Conservation (phyloP, 75 land plant genomes). For the Ceratopteris richardii region DNA sequence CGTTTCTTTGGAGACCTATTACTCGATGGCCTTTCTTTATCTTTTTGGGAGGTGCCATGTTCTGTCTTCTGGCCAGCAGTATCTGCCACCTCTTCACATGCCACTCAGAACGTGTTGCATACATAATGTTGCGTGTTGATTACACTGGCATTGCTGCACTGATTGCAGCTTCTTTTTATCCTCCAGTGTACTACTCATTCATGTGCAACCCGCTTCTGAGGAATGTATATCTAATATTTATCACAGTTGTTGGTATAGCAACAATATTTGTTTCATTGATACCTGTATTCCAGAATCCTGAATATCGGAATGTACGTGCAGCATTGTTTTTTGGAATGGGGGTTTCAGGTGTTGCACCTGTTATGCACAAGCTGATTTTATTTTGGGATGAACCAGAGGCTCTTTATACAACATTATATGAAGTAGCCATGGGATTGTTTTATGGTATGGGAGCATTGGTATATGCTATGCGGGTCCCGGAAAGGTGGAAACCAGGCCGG, state of each 20-base stretch:
- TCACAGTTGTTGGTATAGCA: slow-evolving; percentile 61
- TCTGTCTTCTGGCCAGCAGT: slow-evolving; percentile 88
- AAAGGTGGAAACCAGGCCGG: slow-evolving; percentile 92
- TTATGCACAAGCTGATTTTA: slow-evolving; percentile 67
- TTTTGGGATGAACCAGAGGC: slow-evolving; percentile 60
- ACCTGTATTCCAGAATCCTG: slow-evolving; percentile 74
- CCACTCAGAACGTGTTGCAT: slow-evolving; percentile 58
- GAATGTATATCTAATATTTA: slow-evolving; percentile 59
- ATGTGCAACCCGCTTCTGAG: slow-evolving; percentile 81
- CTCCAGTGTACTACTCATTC: slow-evolving; percentile 94
- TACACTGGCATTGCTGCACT: slow-evolving; percentile 85
- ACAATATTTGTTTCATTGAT: slow-evolving; percentile 54
- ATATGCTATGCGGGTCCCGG: slow-evolving; percentile 86
- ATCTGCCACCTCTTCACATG: slow-evolving; percentile 81
- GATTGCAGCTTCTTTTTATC: slow-evolving; percentile 88
- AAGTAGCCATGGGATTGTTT: slow-evolving; percentile 64
- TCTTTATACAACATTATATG: slow-evolving; percentile 63
- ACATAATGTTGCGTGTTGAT: slow-evolving; percentile 79
- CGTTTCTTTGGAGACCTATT: slow-evolving; percentile 47
- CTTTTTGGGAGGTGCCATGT: slow-evolving; percentile 92
- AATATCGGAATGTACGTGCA: slow-evolving; percentile 65
- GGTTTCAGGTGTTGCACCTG: slow-evolving; percentile 67
- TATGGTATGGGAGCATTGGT: slow-evolving; percentile 86
- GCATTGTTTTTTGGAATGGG: slow-evolving; percentile 87
- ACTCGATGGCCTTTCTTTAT: slow-evolving; percentile 89